Base-by-base conservation (phyloP, 345 rosid species). In the Syzygium grande region DNA sequence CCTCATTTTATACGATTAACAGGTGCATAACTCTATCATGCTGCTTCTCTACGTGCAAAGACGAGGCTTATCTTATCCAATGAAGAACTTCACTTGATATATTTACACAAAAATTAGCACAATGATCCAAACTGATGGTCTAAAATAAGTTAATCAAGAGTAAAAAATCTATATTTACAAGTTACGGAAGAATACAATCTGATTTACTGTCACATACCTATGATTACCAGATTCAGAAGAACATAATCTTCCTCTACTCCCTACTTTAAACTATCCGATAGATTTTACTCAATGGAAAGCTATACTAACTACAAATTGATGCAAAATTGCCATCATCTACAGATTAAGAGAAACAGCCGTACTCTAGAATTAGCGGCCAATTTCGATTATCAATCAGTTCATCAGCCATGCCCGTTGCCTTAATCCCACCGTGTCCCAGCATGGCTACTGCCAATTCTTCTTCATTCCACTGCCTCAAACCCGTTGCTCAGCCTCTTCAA, bases 401-500 rank as follows among this genome's bases (percentile, higher is more conserved):
- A 56, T 2, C 94, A 56, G 99, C 97, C 11, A 94, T 91, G 22
- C 96, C 92, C 92, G 94, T 91, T 6, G 98, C 90, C 77, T 91
- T 91, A 41, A 93, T 77, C 80, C 99, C 99, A 4, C 99, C 97
- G n/a, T 88, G 91, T 63, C 93, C 95, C 27, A 98, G 92, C 87
- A 98, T 89, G 46, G 95, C 92, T 34, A 98, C 87, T 5, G 99
- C 97, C 89, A 98, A 90, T 85, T 96, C 98, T 88, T 93, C 96
- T 92, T 96, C 98, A 22, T 96, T 93, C 95, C 95, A 94, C 58
- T 89, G 96, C 92, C 93, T 91, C 92, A 98, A 98, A 88, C 34
- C 97, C 95, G 87, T 92, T 92, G 92, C 99, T 94, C 91, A 98
- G 90, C 92, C 97, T 94, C 92, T 93, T 95, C 85, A 96, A 88